Conservation (phyloP, 2,329 filamentous ascomycete species). For the Rhytidhysteron rufulum region DNA sequence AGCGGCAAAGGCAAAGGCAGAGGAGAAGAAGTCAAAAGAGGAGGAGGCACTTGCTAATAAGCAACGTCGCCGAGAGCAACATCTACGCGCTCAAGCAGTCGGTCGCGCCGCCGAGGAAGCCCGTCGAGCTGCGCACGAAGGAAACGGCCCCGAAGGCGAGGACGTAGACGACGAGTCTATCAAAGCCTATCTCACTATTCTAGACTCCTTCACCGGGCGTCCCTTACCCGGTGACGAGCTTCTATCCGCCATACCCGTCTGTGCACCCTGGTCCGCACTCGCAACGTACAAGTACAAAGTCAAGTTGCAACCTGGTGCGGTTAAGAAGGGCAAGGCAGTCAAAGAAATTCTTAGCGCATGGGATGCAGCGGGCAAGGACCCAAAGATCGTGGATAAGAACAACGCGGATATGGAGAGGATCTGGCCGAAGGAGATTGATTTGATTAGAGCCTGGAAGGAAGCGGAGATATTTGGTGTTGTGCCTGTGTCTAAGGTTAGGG, state of each 20-base stretch:
- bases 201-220: slow-evolving; percentile 72
- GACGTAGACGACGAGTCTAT: slow-evolving; percentile 57
- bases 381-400: slow-evolving; percentile 41
- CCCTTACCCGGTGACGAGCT: slow-evolving; percentile 81
- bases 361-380: slow-evolving; percentile 60
- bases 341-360: slow-evolving; percentile 84
- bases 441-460: slow-evolving; percentile 75
- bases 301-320: slow-evolving; percentile 83
- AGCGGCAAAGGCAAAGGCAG: slow-evolving; percentile 58
- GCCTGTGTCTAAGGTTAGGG: slow-evolving; percentile 73
- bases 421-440: slow-evolving; percentile 81
- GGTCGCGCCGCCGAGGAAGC: slow-evolving; percentile 73
- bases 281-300: slow-evolving; percentile 84
- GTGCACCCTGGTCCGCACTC: slow-evolving; percentile 61
- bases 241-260: slow-evolving; percentile 60
- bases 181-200: slow-evolving; percentile 32
- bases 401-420: slow-evolving; percentile 64
- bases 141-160: slow-evolving; percentile 39
- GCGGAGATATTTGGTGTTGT: slow-evolving; percentile 78
- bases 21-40: slow-evolving; percentile 65
- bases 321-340: slow-evolving; percentile 93
- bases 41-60: slow-evolving; percentile 68
- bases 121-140: slow-evolving; percentile 44
- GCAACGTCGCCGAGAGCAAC: slow-evolving; percentile 74
- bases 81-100: slow-evolving; percentile 70